These are phyloP conservation scores for Diddensiella santjacobensis DNA, from an alignment of 805 yeast genomes.

Conservation along the genomic window DNA sequence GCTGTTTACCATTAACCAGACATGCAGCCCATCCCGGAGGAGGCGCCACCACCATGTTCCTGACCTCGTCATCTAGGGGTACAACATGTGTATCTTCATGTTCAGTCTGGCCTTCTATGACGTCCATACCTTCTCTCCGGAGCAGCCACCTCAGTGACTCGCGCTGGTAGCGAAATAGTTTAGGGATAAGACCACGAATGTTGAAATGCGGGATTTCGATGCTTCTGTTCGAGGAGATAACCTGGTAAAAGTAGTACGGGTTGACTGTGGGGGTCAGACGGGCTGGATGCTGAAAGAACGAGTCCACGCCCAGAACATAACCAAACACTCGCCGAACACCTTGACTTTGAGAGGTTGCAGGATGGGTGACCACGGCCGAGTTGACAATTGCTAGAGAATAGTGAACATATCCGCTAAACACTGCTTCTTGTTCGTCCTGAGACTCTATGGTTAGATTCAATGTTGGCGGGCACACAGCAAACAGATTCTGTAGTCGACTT, in stretches of 20 bases:
- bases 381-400: slow-evolving; percentile 12
- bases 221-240: slow-evolving; percentile 10
- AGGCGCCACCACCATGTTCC: slow-evolving; percentile 24
- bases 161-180: slow-evolving; percentile 33
- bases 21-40: slow-evolving; percentile 27
- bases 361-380: slow-evolving; percentile 10
- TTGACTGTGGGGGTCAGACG: slow-evolving; percentile 9
- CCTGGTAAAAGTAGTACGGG: slow-evolving; percentile 14
- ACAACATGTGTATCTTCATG: slow-evolving; percentile 12
- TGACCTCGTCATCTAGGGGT: slow-evolving; percentile 21
- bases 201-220: slow-evolving; percentile 4
- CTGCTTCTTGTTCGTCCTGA: neutral
- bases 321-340: slow-evolving; percentile 13
- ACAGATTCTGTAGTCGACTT: neutral
- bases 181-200: slow-evolving; percentile 9
- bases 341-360: slow-evolving; percentile 5
- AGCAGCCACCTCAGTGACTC: slow-evolving; percentile 38
- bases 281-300: slow-evolving; percentile 6
- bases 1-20: slow-evolving; percentile 11
- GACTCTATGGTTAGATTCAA: slow-evolving; percentile 3
- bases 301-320: slow-evolving; percentile 8
- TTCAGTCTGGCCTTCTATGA: slow-evolving; percentile 8
- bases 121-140: slow-evolving; percentile 33
- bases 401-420: slow-evolving; percentile 8
- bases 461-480: neutral